These are phyloP conservation scores for Tulasnella sp. DNA, from an alignment of 768 basidiomycete genomes.

Conservation along the genomic window DNA sequence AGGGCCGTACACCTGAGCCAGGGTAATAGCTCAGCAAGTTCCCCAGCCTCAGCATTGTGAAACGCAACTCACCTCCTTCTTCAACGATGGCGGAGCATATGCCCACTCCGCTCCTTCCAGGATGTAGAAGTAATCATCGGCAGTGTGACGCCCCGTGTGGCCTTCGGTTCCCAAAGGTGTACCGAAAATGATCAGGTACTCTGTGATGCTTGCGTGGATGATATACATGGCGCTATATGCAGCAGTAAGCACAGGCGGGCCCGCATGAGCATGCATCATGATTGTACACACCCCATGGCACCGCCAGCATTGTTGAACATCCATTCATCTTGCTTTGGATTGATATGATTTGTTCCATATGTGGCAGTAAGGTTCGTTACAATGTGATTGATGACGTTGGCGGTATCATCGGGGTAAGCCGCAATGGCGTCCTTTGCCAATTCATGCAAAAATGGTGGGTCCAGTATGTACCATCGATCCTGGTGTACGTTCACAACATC, in stretches of 20 bases:
- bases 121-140: constrained; percentile 98
- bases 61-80: constrained; percentile 58
- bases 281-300: constrained; percentile 67
- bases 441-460: constrained; percentile 64
- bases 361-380: constrained; percentile 70
- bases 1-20: constrained; percentile 53
- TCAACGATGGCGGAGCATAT: constrained; percentile 71
- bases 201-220: constrained; percentile 93
- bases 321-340: constrained; percentile 68
- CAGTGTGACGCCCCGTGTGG: constrained; percentile 88
- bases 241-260: neutral
- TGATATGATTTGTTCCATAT: constrained; percentile 56
- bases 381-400: constrained; percentile 76
- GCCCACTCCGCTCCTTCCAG: constrained; percentile 94
- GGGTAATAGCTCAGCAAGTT: neutral
- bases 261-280: too few species aligned
- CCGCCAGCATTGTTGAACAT: constrained; percentile 96
- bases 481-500: neutral
- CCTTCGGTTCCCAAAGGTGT: constrained; percentile 97
- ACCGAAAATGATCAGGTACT: constrained; percentile 94
- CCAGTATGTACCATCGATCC: constrained; percentile 79
- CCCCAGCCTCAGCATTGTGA: neutral
- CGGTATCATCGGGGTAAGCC: constrained; percentile 56
- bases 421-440: constrained; percentile 72
- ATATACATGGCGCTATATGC: constrained; percentile 74